Evolutionary conservation across 2,329 filamentous ascomycete genomes (phyloP).

Genomic region (Paramyrothecium sp.): DNA sequence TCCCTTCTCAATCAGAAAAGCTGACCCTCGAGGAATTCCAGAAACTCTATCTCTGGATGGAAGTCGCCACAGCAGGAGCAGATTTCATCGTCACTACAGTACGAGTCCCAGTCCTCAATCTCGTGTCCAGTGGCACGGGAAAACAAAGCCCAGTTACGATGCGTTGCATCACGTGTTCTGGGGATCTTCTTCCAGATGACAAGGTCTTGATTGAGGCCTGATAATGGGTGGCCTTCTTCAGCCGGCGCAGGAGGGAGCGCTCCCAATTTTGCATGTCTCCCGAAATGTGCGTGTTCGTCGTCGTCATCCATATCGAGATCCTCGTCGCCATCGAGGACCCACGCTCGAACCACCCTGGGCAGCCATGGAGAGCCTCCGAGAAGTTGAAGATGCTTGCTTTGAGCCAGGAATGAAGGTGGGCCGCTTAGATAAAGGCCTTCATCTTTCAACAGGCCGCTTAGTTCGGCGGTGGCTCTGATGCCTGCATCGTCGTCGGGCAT

Average conservation of each 20-base stretch:
- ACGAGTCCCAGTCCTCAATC: slow-evolving; percentile 27
- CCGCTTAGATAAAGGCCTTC: slow-evolving; percentile 51
- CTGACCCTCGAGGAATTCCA: background rate
- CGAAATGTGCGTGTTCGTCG: slow-evolving; percentile 17
- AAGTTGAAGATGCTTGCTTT: slow-evolving; percentile 35
- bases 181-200: slow-evolving; percentile 54
- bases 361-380: slow-evolving; percentile 38
- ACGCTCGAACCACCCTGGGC: slow-evolving; percentile 44
- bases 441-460: slow-evolving; percentile 52
- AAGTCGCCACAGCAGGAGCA: slow-evolving; percentile 40
- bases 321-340: slow-evolving; percentile 21
- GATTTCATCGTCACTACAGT: slow-evolving; percentile 31
- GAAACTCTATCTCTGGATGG: background rate
- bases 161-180: slow-evolving; percentile 31
- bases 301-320: slow-evolving; percentile 22
- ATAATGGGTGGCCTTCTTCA: slow-evolving; percentile 31
- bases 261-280: slow-evolving; percentile 24
- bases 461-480: slow-evolving; percentile 42
- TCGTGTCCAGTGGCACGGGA: slow-evolving; percentile 37
- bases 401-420: slow-evolving; percentile 40
- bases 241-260: slow-evolving; percentile 40
- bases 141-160: slow-evolving; percentile 50
- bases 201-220: slow-evolving; percentile 36
- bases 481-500: slow-evolving; percentile 49
- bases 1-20: too few species aligned